These are phyloP conservation scores for Teunomyces gatunensis DNA, from an alignment of 805 yeast species.

Conservation along the genomic window DNA sequence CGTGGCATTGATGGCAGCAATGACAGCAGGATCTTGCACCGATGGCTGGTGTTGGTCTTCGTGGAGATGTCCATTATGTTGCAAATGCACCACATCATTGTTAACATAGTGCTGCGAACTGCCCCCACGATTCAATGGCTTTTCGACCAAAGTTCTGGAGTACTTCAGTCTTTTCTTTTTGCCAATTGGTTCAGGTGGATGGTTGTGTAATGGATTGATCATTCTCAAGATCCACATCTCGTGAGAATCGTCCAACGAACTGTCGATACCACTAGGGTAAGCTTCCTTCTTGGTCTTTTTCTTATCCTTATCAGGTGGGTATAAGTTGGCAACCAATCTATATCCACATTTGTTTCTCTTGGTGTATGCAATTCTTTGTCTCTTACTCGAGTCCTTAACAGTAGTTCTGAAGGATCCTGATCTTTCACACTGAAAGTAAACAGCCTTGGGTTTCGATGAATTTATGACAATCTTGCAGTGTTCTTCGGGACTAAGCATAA, in stretches of 20 bases:
- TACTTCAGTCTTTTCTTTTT: constrained; percentile 37
- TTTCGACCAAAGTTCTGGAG: constrained; percentile 42
- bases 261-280: constrained; percentile 6
- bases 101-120: constrained; percentile 21
- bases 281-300: constrained; percentile 26
- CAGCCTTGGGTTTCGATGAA: constrained; percentile 47
- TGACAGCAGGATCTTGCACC: constrained; percentile 42
- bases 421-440: constrained; percentile 46
- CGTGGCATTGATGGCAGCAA: constrained; percentile 32
- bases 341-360: constrained; percentile 47
- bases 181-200: constrained; percentile 40
- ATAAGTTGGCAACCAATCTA: constrained; percentile 42
- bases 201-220: constrained; percentile 47
- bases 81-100: constrained; percentile 22
- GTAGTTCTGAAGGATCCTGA: constrained; percentile 46
- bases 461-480: constrained; percentile 45
- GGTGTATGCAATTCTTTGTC: constrained; percentile 48
- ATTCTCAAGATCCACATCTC: constrained; percentile 48
- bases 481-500: constrained; percentile 33
- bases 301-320: constrained; percentile 45
- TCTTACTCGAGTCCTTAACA: constrained; percentile 42
- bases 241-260: constrained; percentile 14
- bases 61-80: constrained; percentile 23
- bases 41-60: constrained; percentile 27
- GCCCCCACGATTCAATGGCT: constrained; percentile 27